Base-by-base conservation (phyloP, 2,329 filamentous ascomycete genomes). In the Claviceps digitariae region DNA sequence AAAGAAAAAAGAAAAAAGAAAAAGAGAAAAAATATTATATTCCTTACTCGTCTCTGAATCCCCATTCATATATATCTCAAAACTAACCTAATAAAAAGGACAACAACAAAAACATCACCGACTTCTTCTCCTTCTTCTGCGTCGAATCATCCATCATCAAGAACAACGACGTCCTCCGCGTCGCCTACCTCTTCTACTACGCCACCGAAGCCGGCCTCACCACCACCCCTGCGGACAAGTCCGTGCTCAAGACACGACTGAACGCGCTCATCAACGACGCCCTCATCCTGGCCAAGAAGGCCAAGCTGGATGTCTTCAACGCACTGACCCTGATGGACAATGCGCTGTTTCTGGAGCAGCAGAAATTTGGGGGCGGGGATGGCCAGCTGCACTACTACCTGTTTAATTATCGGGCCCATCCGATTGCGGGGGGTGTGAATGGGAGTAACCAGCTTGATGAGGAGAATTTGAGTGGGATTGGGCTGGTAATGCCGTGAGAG, bases 111-210 rank as follows among this genome's bases (percentile, higher is more conserved):
- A 89, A 89, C 62, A 87, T 98, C 64, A 96, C 89, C 40, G 93
- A 98, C 70, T 96, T 95, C 72, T 86, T 96, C 72, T 96, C 90
- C 40, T 98, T 97, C 73, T 98, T 97, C 75, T 84, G 83, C 64
- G 84, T 98, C 36, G 90, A 95, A 67, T 95, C 90, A 17, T 93
- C 89, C 1, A 86, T 96, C 55, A 94, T 98, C 62, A 83, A 85
- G 60, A 82, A 89, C 64, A 73, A 95, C 71, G 78, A 82, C 55
- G 81, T 82, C 54, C 83, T 98, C 63, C 86, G 84, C 59, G 93
- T 91, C 3, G 93, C 93, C 31, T 98, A 98, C 70, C 79, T 97
- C 53, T 98, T 91, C 74, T 98, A 98, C 76, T 98, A 98, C 66
- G 93, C 87, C 54, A 86, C 86, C 7, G 89, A 95, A 63, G 74